Conservation (phyloP, 352 stramenopile genomes). For the Thalassiosira hispida region DNA sequence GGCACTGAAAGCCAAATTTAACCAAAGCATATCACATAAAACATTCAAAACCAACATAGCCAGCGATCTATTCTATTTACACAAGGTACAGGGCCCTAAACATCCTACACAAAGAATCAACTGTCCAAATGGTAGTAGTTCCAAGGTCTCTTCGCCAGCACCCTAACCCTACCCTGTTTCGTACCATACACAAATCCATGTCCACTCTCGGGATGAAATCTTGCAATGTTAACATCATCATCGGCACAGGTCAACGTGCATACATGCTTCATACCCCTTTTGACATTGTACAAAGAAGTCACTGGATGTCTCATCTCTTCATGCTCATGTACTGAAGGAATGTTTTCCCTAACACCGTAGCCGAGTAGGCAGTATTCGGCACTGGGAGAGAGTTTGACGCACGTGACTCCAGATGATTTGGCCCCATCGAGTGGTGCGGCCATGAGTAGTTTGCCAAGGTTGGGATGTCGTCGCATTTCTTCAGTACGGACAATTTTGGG, state of each 20-base stretch:
- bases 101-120: too few species aligned
- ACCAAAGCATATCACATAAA: too few species aligned
- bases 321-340: constrained; percentile 42
- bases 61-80: too few species aligned
- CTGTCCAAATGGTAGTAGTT: constrained; percentile 66
- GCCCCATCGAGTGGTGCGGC: constrained; percentile 72
- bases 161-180: constrained; percentile 93
- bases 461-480: constrained; percentile 56
- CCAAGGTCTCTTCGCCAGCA: constrained; percentile 79
- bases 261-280: constrained; percentile 72
- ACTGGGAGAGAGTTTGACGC: constrained; percentile 81
- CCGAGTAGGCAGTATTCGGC: constrained; percentile 82
- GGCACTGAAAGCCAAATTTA: too few species aligned
- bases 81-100: too few species aligned
- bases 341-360: constrained; percentile 79
- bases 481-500: constrained; percentile 28
- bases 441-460: constrained; percentile 74
- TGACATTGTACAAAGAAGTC: constrained; percentile 73
- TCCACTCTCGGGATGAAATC: constrained; percentile 96
- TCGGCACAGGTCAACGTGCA: constrained; percentile 83
- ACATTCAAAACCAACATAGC: too few species aligned
- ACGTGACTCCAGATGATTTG: constrained; percentile 78
- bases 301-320: constrained; percentile 67
- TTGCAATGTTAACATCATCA: constrained; percentile 98
- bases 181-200: constrained; percentile 98